phyloP scores from a whole-genome alignment of 2,329 filamentous ascomycete species.

The Xylariaceae sp. region DNA sequence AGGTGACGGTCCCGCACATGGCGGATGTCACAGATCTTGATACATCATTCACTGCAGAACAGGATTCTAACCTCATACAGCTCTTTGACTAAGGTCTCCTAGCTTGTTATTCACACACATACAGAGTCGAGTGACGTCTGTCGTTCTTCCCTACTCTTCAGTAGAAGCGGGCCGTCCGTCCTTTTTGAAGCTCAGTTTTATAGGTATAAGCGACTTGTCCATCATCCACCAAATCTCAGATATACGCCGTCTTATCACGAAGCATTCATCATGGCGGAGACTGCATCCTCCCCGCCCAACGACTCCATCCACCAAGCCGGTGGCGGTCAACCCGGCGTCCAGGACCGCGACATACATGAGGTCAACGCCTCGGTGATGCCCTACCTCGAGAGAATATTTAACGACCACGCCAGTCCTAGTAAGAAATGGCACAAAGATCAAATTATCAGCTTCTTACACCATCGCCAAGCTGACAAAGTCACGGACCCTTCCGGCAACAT shows the following conservation, averaged over 20 bases:
- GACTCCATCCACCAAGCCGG: slow-evolving; percentile 52
- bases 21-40: no score
- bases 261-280: slow-evolving; percentile 34
- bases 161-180: no score
- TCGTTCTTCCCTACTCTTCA: no score
- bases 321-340: slow-evolving; percentile 51
- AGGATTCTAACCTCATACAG: no score
- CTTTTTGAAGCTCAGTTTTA: background rate
- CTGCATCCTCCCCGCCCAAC: slow-evolving; percentile 30
- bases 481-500: slow-evolving; percentile 39
- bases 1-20: no score
- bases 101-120: no score
- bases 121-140: no score
- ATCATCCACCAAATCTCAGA: background rate
- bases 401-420: slow-evolving; percentile 46
- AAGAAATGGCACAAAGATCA: slow-evolving; percentile 54
- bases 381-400: slow-evolving; percentile 55
- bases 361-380: slow-evolving; percentile 49
- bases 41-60: no score
- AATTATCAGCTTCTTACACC: slow-evolving; percentile 52
- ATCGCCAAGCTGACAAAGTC: slow-evolving; percentile 51
- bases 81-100: no score
- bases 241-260: no score
- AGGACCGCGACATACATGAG: slow-evolving; percentile 48
- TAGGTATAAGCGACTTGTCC: background rate